Conservation (phyloP, 2,329 filamentous ascomycete species). For the Davidsoniella australis region DNA sequence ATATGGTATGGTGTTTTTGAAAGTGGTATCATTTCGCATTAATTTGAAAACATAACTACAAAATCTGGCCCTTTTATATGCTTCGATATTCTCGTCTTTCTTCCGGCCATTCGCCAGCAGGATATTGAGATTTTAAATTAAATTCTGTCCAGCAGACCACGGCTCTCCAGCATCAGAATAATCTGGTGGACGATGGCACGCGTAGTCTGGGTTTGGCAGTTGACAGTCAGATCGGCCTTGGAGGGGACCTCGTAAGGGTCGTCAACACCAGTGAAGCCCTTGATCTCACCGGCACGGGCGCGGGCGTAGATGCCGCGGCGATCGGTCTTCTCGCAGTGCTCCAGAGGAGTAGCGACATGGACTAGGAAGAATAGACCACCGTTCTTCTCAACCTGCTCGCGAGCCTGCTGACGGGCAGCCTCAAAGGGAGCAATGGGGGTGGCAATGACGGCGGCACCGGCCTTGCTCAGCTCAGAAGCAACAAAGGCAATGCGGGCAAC, state of each 20-base stretch:
- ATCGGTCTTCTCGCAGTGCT: slow-evolving; percentile 89
- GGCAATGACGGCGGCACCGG: slow-evolving; percentile 87
- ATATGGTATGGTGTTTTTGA: background rate
- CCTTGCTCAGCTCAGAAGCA: slow-evolving; percentile 79
- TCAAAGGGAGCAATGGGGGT: slow-evolving; percentile 93
- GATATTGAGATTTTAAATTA: slow-evolving; percentile 25
- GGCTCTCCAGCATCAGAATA: slow-evolving; percentile 74
- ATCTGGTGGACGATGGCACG: slow-evolving; percentile 95
- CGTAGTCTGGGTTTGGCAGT: slow-evolving; percentile 72
- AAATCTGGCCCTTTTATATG: background rate
- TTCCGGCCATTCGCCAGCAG: background rate
- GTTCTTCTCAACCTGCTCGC: slow-evolving; percentile 71
- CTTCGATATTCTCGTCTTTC: slow-evolving; percentile 1
- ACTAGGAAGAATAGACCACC: slow-evolving; percentile 79
- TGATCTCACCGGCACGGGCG: slow-evolving; percentile 78
- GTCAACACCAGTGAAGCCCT: slow-evolving; percentile 95
- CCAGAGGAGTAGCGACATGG: slow-evolving; percentile 83
- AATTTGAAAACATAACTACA: slow-evolving; percentile 6
- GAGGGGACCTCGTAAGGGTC: slow-evolving; percentile 81
- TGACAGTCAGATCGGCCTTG: slow-evolving; percentile 71
- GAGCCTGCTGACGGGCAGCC: slow-evolving; percentile 55
- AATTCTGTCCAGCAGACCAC: slow-evolving; percentile 65
- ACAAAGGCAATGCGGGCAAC: slow-evolving; percentile 94
- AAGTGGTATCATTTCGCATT: slow-evolving; percentile 11
- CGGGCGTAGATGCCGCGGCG: slow-evolving; percentile 75